Percentiles rank a stretch among this genome's conserved stretches.
Evolutionary conservation across 768 basidiomycete genomes (phyloP).

Genomic region (Hericium alpestre): DNA sequence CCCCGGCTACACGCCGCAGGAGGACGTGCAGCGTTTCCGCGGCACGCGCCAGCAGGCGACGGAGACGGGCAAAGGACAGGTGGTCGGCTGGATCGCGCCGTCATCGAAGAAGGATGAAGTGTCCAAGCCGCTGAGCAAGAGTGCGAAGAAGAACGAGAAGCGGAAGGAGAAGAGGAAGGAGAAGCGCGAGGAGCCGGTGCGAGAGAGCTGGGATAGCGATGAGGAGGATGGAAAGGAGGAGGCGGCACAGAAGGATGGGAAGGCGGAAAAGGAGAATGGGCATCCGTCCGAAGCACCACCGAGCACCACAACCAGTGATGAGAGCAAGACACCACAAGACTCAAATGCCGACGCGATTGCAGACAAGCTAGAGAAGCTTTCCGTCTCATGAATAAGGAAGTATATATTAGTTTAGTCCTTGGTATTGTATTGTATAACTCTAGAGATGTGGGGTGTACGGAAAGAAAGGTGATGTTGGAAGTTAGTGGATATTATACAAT

Average conservation of each 20-base stretch:
- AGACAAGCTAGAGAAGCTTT: conserved; percentile 45
- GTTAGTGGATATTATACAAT: neutral
- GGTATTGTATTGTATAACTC: conserved; percentile 6
- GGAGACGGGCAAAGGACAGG: conserved; percentile 72
- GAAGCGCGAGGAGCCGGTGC: conserved; percentile 50
- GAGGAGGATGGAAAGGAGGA: conserved; percentile 39
- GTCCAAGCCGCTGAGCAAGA: conserved; percentile 26
- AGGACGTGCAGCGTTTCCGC: conserved; percentile 83
- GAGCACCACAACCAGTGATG: too few relatives aligned
- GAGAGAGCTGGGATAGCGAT: conserved; percentile 65
- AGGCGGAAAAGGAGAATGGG: conserved; percentile 12
- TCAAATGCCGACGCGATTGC: conserved; percentile 29
- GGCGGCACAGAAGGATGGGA: neutral
- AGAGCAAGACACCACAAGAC: conserved; percentile 8
- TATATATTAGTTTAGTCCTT: neutral
- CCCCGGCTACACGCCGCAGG: conserved; percentile 90
- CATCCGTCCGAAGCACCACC: neutral
- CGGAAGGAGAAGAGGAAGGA: conserved; percentile 73
- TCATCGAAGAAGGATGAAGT: conserved; percentile 21
- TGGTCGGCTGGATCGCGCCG: conserved; percentile 71
- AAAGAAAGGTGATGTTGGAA: neutral
- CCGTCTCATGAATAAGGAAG: conserved; percentile 22
- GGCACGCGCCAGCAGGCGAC: conserved; percentile 65
- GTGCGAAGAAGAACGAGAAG: conserved; percentile 70
- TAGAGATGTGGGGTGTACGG: conserved; percentile 6